Base-by-base conservation (phyloP, 495 filamentous ascomycete species). In the Bathelium albidoporum region DNA sequence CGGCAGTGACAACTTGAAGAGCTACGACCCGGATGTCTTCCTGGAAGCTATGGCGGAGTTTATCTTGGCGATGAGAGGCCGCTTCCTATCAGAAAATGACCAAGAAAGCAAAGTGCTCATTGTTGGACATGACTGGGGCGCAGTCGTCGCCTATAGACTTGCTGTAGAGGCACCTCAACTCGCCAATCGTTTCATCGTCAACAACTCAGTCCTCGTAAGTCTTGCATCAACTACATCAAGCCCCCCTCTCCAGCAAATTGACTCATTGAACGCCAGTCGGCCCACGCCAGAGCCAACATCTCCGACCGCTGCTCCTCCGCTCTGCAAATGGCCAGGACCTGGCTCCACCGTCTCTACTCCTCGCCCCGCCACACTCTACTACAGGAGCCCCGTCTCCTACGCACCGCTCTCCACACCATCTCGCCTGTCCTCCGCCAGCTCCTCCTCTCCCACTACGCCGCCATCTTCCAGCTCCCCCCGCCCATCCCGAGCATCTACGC, bases 121-220 rank as follows among this genome's bases (percentile, higher is more conserved):
- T 41, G 80, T 83, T 26, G 76, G 66, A 1, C 82, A 85, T 73
- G 82, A 85, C 60, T 85, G 82, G 82, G 82, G 82, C 12, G 81
- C 76, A 62, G 63, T 80, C 22, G 66, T 84, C 20, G 73, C 74
- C 4, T 80, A 75, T 70, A 74, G 82, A 36, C 76, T 85, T 24
- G 82, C 82, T 32, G 70, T 79, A 31, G 82, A 84, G 53, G 82
- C 82, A 11, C 76, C 77, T 32, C 71, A 80, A 62, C 68, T 85
- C 32, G 80, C 80, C 1, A 74, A 83, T 67, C 73, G 80, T 20
- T 83, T 81, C 60, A 79, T 84, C 55, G 58, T 82, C 43, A 76
- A 71, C 49, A 79, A 81, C 65, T 77, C 75, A 2, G 74, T 80
- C 22, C 70, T 80, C 52, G 81, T 84, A 78, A 60, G 80, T 71